Conservation (phyloP, 1,284 basidiomycete genomes). For the Ceratobasidium sp. region DNA sequence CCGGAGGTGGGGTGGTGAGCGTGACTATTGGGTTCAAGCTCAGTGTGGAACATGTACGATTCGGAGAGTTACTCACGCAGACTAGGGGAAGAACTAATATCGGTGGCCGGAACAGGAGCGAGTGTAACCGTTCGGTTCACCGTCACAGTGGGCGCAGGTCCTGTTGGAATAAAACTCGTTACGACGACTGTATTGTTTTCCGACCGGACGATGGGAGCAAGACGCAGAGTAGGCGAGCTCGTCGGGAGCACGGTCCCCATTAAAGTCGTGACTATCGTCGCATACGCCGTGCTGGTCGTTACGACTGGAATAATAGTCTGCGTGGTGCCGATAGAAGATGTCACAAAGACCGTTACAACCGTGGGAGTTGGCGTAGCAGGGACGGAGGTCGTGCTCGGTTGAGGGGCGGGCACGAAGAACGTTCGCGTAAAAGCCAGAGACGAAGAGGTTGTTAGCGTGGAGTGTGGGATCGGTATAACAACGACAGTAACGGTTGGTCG, state of each 20-base stretch:
- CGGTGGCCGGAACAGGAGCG: not conserved
- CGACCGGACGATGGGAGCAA: not conserved
- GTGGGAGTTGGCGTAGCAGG: not conserved
- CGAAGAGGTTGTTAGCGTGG: not conserved
- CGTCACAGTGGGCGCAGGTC: not conserved
- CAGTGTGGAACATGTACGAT: not conserved
- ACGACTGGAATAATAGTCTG: not conserved
- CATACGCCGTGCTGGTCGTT: slow-evolving; percentile 5
- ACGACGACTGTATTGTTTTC: not conserved
- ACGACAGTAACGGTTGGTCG: not conserved
- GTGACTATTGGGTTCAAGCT: not conserved
- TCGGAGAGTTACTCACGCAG: not conserved
- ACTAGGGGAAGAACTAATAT: not conserved
- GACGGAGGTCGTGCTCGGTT: not conserved
- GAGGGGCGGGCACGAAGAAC: not conserved
- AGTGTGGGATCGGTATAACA: not conserved
- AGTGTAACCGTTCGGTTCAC: not conserved
- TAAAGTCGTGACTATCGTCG: not conserved
- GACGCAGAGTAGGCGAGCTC: not conserved
- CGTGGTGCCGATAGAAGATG: not conserved
- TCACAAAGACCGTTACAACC: not conserved
- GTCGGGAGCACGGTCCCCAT: not conserved
- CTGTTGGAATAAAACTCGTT: too few relatives aligned
- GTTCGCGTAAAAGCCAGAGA: not conserved
- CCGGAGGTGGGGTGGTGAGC: not conserved